Percentiles rank a stretch among this genome's conserved stretches.
Conservation (phyloP, 345 rosid species). For the Populus davidiana region DNA sequence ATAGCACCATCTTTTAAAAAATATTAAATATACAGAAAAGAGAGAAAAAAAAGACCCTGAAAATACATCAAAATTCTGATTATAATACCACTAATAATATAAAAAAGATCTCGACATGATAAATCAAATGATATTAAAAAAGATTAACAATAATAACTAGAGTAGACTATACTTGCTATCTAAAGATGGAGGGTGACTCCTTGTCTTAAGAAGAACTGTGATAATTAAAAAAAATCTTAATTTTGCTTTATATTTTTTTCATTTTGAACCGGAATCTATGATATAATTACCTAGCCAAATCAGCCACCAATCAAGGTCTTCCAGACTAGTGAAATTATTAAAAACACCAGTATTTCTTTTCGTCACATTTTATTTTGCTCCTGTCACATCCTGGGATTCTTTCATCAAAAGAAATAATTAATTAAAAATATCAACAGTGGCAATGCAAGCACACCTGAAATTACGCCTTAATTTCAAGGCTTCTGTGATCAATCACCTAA, state of each 20-base stretch:
- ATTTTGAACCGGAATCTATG: neutral
- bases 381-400: no score
- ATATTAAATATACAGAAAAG: no score
- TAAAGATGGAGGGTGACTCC: no score
- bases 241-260: neutral
- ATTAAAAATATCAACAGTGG: neutral
- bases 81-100: rapidly evolving
- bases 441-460: neutral
- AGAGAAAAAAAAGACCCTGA: no score
- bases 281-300: neutral
- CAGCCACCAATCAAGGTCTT: neutral
- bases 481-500: neutral
- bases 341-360: no score
- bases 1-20: rapidly evolving
- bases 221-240: neutral
- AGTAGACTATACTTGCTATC: rapidly evolving
- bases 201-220: no score
- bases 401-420: no score
- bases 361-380: no score
- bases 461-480: neutral
- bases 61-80: rapidly evolving
- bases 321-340: no score
- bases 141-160: rapidly evolving
- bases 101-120: no score
- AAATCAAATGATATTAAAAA: no score